Evolutionary conservation across 495 filamentous ascomycete species (phyloP).

Genomic region (Lophiotrema nucula): DNA sequence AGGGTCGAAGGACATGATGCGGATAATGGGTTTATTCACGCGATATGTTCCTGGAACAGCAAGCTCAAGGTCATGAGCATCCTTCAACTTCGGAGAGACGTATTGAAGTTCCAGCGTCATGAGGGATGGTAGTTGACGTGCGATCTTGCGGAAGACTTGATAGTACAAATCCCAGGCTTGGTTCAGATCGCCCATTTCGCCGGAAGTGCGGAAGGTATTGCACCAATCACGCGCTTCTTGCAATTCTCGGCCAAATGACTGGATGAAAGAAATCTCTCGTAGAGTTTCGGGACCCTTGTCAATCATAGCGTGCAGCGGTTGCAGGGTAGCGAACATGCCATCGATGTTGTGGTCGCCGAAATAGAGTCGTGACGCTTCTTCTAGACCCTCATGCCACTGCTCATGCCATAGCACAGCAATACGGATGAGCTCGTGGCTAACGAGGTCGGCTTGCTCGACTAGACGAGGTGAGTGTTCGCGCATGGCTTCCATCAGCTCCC

Average conservation of each 20-base stretch:
- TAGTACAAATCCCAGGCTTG: constrained; percentile 99
- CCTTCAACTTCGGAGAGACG: constrained; percentile 86
- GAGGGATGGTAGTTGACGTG: constrained; percentile 86
- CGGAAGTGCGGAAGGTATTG: constrained; percentile 78
- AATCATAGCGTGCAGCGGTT: constrained; percentile 86
- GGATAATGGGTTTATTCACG: constrained; percentile 79
- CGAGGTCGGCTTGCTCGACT: constrained; percentile 90
- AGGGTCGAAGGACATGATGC: constrained; percentile 84
- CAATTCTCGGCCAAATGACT: constrained; percentile 92
- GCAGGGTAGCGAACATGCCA: constrained; percentile 90
- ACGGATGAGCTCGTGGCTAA: constrained; percentile 91
- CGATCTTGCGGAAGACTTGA: constrained; percentile 92
- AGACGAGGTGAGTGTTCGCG: constrained; percentile 89
- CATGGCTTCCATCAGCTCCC: constrained; percentile 96
- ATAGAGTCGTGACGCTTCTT: constrained; percentile 84
- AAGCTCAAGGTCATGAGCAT: constrained; percentile 78
- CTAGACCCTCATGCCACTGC: constrained; percentile 97
- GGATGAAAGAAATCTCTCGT: constrained; percentile 94
- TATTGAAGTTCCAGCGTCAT: constrained; percentile 93
- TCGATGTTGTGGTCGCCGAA: constrained; percentile 96
- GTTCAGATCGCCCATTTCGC: constrained; percentile 90
- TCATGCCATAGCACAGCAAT: constrained; percentile 98
- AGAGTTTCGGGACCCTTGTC: constrained; percentile 89
- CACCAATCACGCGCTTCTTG: constrained; percentile 95
- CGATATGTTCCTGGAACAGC: constrained; percentile 93